These are phyloP conservation scores for Corynespora cassiicola DNA, from an alignment of 2,329 filamentous ascomycete genomes.

Conservation along the genomic window DNA sequence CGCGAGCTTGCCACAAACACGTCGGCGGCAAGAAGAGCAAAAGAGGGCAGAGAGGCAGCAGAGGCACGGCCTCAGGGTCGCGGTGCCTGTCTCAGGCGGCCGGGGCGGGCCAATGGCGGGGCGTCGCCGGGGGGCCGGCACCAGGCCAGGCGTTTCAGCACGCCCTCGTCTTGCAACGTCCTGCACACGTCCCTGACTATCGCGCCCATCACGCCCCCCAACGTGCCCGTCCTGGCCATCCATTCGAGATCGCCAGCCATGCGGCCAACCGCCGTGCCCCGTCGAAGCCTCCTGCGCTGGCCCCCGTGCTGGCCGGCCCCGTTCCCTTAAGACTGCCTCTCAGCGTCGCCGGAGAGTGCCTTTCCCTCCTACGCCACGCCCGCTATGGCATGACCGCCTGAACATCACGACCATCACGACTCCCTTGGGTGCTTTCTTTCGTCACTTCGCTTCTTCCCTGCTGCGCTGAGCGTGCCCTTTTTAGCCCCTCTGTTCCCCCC, in stretches of 20 bases:
- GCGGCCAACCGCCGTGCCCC: constrained; percentile 22
- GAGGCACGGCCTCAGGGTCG: no score
- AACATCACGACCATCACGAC: constrained; percentile 31
- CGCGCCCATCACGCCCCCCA: no score
- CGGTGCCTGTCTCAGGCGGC: no score
- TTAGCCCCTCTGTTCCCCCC: constrained; percentile 17
- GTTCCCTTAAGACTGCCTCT: constrained; percentile 27
- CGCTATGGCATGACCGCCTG: constrained; percentile 34
- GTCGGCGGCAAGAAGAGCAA: no score
- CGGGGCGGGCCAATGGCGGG: no score
- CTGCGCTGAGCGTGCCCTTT: constrained; percentile 36
- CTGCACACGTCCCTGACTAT: constrained; percentile 8
- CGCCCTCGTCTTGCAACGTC: constrained; percentile 5
- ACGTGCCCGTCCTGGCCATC: no score
- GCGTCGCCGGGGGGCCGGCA: constrained; percentile 8
- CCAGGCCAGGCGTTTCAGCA: constrained; percentile 18
- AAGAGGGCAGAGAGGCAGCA: no score
- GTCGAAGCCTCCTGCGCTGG: constrained; percentile 10
- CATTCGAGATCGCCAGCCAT: constrained; percentile 17
- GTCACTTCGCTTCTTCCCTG: constrained; percentile 16
- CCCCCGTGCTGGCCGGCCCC: no score
- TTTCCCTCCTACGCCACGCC: constrained; percentile 10
- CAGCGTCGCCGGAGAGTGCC: constrained; percentile 6
- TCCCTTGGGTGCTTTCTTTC: constrained; percentile 14
- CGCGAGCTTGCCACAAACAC: no score